Evolutionary conservation across 768 basidiomycete species (phyloP).

Genomic region (Boletus eberwhitei): DNA sequence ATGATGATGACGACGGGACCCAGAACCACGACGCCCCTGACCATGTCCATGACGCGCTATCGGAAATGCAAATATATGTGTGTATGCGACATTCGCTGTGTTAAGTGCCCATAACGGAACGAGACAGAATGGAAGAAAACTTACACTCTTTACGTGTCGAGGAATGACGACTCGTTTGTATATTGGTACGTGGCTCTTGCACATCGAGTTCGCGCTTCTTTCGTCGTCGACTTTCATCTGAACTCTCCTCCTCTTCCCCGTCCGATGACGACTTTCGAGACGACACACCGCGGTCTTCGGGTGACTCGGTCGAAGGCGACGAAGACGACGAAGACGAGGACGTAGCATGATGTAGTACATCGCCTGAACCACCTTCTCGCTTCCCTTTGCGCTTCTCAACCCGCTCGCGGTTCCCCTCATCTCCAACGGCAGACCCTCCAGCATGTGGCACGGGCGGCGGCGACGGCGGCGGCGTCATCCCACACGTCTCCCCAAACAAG

Average conservation of each 20-base stretch:
- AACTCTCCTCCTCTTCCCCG: constrained; percentile 10
- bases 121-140: neutral
- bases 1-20: constrained; percentile 7
- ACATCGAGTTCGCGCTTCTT: constrained; percentile 20
- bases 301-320: constrained; percentile 5
- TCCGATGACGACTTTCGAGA: constrained; percentile 9
- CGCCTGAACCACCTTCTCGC: neutral
- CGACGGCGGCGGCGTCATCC: constrained; percentile 17
- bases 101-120: neutral
- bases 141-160: constrained; percentile 17
- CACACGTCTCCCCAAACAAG: constrained; percentile 26
- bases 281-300: constrained; percentile 6
- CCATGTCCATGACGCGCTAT: constrained; percentile 6
- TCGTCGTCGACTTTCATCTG: constrained; percentile 13
- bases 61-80: neutral
- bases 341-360: neutral
- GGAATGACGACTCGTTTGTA: neutral
- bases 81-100: neutral
- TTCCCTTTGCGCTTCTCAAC: constrained; percentile 18
- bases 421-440: neutral
- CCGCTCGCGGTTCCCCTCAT: constrained; percentile 1
- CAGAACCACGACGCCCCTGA: constrained; percentile 10
- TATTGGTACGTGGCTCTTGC: neutral
- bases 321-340: constrained; percentile 15
- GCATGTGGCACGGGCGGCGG: neutral